Conservation (phyloP, 495 filamentous ascomycete species). For the Xylaria telfairii region DNA sequence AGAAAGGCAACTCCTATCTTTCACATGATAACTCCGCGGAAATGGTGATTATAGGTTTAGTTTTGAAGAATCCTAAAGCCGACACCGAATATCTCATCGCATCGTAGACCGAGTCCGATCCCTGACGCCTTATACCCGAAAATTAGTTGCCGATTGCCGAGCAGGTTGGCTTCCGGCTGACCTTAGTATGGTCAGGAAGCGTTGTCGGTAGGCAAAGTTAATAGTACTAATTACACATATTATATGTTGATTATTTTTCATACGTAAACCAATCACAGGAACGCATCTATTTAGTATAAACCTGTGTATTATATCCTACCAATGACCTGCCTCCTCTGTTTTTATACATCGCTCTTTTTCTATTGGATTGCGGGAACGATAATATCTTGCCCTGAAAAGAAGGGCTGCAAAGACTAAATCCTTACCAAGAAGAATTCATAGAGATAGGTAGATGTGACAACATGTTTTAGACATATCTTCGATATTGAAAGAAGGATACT, state of each 20-base stretch:
- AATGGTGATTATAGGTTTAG: not conserved
- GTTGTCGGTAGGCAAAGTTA: too few relatives aligned
- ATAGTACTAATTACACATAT: too few relatives aligned
- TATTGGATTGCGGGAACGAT: not conserved
- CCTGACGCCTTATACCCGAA: not conserved
- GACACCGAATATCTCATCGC: not conserved
- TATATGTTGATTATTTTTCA: too few relatives aligned
- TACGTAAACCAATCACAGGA: not conserved
- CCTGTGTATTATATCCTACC: too few relatives aligned
- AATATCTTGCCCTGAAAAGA: not conserved
- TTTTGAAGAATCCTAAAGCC: too few relatives aligned
- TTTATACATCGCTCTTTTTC: not conserved
- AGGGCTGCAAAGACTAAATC: not conserved
- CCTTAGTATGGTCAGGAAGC: too few relatives aligned
- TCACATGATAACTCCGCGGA: not conserved
- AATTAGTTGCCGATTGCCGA: not conserved
- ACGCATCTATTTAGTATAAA: not conserved
- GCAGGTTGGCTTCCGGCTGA: not conserved
- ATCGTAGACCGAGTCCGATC: not conserved
- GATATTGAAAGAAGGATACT: not conserved
- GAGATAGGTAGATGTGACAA: too few relatives aligned
- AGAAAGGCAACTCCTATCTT: not conserved
- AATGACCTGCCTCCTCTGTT: not conserved
- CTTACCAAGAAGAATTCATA: not conserved
- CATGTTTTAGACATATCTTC: not conserved